A percentile compares a stretch with the other conserved stretches of the same genome.
These are phyloP conservation scores for Synchytrium microbalum DNA, from an alignment of 371 early-diverging fungal species.

Conservation along the genomic window DNA sequence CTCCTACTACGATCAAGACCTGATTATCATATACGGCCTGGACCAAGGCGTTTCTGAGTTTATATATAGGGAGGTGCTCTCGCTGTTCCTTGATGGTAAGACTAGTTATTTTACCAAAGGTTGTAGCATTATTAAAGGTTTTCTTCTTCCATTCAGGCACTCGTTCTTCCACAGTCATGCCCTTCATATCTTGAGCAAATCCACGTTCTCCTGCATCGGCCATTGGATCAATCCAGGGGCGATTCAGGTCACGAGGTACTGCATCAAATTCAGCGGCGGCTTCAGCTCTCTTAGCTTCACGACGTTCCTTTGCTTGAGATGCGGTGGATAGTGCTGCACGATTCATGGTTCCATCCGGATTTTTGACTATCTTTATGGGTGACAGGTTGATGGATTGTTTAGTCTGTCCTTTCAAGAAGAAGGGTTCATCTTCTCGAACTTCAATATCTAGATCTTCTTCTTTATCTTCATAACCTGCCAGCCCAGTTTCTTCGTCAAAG, in stretches of 20 bases:
- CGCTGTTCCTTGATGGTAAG: conserved; percentile 88
- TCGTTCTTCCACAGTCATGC: conserved; percentile 25
- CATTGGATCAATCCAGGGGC: conserved; percentile 94
- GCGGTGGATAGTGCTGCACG: conserved; percentile 91
- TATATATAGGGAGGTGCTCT: conserved; percentile 80
- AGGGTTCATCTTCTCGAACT: conserved; percentile 89
- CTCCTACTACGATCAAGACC: conserved; percentile 88
- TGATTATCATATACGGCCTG: conserved; percentile 83
- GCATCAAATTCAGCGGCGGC: conserved; percentile 77
- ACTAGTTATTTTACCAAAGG: conserved; percentile 83
- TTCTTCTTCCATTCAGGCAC: conserved; percentile 92
- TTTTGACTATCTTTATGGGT: conserved; percentile 94
- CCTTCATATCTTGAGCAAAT: conserved; percentile 81
- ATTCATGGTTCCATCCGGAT: conserved; percentile 93
- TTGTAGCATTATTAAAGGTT: conserved; percentile 78
- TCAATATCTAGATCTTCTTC: conserved; percentile 96
- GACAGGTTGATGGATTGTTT: conserved; percentile 73
- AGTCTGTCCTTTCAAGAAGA: conserved; percentile 89
- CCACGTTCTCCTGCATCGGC: conserved; percentile 74
- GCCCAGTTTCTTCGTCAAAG: conserved; percentile 65
- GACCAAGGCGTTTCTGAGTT: conserved; percentile 68
- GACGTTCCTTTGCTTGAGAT: conserved; percentile 85
- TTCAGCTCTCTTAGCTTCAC: conserved; percentile 77
- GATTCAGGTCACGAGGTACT: conserved; percentile 80
- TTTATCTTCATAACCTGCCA: conserved; percentile 66